Base-by-base conservation (phyloP, 2,329 filamentous ascomycete species). In the Chrysoporthe puriensis region DNA sequence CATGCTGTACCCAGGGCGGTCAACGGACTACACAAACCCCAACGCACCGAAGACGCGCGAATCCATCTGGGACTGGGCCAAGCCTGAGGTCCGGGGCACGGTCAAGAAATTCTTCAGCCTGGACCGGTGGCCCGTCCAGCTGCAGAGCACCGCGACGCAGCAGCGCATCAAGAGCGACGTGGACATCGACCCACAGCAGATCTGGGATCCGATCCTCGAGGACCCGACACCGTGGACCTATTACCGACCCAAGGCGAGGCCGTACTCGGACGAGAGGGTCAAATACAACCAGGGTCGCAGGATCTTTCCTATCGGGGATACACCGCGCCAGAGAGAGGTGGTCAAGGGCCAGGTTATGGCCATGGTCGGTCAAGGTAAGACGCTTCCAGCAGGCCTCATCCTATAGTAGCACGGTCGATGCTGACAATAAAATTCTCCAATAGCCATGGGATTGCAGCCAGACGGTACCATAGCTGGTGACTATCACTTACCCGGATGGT, bases 121-220 rank as follows among this genome's bases (percentile, higher is more conserved):
- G 57, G 77, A 81, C 72, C 79, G 83, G 50, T 87, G 84, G 84
- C 84, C 84, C 46, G 56, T 81, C 26, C 72, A 79, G 36, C 72
- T 81, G 63, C 81, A 84, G 70, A 74, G 69, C 7, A 62, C 73
- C 34, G 71, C 73, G 32, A 73, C 70, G n/a, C 75, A 76, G 62
- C 66, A 72, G 14, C 62, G 70, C 21, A 78, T 83, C 65, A 59
- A 26, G 2, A 61, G 58, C 4, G 76, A 78, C n/a, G 66, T 62
- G 48, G 74, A 78, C 67, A 70, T 79, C 59, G 71, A 76, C 52
- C 70, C 64, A 13, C 67, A 66, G 18, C 46, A 65, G 44, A 46
- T 73, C 11, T 75, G 70, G 68, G 74, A 80, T 50, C 76, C 77
- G 21, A 69, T 71, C 40, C 14, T 66, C 46, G 69, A 71, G 16